A percentile compares a stretch with the other conserved stretches of the same genome.
phyloP scores from a whole-genome alignment of 441 rosid genomes.

The Biscutella laevigata region DNA sequence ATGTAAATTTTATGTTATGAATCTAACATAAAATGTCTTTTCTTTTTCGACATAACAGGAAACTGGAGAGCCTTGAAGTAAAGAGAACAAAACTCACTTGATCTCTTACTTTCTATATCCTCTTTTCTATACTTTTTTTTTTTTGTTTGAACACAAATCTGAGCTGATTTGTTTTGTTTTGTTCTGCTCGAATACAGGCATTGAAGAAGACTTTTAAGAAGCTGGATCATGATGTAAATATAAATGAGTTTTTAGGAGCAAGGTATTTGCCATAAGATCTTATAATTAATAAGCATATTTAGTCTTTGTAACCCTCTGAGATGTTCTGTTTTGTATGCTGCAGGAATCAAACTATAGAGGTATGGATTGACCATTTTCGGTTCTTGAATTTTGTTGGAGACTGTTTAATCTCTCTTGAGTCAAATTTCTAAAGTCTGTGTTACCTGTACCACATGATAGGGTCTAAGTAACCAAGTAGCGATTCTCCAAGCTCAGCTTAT shows the following conservation, averaged over 20 bases:
- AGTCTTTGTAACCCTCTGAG: slow-evolving; percentile 15
- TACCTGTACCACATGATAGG: slow-evolving; percentile 27
- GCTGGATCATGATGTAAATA: slow-evolving; percentile 57
- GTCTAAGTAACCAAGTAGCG: slow-evolving; percentile 38
- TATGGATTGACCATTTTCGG: slow-evolving; percentile 11
- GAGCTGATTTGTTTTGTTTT: slow-evolving; percentile 15
- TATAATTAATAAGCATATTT: background rate
- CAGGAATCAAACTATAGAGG: slow-evolving; percentile 53
- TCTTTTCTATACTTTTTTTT: background rate
- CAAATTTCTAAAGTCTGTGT: slow-evolving; percentile 3
- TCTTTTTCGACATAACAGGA: slow-evolving; percentile 29
- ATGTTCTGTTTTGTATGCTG: slow-evolving; percentile 17
- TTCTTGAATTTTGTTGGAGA: background rate
- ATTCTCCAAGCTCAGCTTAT: slow-evolving; percentile 35
- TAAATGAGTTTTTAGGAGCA: slow-evolving; percentile 46
- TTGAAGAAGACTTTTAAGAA: slow-evolving; percentile 54
- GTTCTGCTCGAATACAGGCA: slow-evolving; percentile 33
- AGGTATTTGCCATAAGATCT: slow-evolving; percentile 30
- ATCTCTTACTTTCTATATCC: background rate
- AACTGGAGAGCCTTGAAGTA: slow-evolving; percentile 61
- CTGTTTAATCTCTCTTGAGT: background rate
- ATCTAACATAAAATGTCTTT: background rate
- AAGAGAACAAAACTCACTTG: slow-evolving; percentile 3
- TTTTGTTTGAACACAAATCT: background rate
- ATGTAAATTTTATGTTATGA: slow-evolving; percentile 11